Evolutionary conservation across 768 basidiomycete species (phyloP).

Genomic region (Tulasnella sp.): DNA sequence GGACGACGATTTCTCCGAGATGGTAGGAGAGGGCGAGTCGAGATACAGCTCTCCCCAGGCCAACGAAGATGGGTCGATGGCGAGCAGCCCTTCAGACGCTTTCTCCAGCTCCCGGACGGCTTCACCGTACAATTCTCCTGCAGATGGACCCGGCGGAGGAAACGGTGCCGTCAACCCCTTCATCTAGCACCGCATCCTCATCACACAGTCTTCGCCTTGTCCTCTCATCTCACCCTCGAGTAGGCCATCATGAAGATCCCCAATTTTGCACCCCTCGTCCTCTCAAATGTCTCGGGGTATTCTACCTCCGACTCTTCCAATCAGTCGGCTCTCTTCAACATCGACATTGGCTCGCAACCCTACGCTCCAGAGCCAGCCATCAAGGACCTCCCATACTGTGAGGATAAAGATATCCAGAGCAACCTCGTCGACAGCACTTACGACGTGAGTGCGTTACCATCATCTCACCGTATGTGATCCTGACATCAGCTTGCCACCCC

Average conservation of each 20-base stretch:
- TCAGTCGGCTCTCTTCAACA: background rate
- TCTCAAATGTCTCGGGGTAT: background rate
- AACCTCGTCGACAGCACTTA: background rate
- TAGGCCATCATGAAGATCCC: background rate
- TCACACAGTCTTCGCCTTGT: no score
- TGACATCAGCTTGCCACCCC: background rate
- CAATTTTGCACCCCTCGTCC: background rate
- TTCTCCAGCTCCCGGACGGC: no score
- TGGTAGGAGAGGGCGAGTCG: slow-evolving; percentile 5
- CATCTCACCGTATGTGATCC: background rate
- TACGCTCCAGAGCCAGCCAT: slow-evolving; percentile 3
- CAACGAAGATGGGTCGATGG: no score
- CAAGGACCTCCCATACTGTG: background rate
- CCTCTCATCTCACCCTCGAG: background rate
- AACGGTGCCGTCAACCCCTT: no score
- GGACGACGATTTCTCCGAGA: slow-evolving; percentile 15
- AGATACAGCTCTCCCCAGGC: no score
- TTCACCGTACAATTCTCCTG: no score
- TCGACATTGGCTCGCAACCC: background rate
- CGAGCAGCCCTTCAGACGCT: no score
- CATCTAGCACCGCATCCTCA: no score
- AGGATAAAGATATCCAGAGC: background rate
- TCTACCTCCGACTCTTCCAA: background rate
- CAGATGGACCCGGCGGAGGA: no score
- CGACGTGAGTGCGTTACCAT: background rate